Base-by-base conservation (phyloP, 2,329 filamentous ascomycete genomes). In the Dendryphion nanum region DNA sequence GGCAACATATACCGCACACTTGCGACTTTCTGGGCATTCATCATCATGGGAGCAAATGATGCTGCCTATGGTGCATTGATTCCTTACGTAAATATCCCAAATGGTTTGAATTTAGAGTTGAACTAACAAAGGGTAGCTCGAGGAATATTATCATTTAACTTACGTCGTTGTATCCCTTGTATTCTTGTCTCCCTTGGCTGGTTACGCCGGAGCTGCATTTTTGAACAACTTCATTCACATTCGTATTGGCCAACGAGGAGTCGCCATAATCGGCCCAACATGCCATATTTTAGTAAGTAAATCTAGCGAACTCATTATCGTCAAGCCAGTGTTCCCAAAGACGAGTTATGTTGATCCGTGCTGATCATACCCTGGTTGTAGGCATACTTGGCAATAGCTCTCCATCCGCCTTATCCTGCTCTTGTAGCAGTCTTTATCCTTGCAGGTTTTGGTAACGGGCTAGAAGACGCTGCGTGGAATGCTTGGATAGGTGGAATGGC, bases 401-500 rank as follows among this genome's bases (percentile, higher is more conserved):
- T 82, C 3, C 85, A 88, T 58, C 85, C 85, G 1, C 82, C 83
- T 0, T 89, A 82, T 52, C 78, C 82, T 0, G 79, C 79, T 0
- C 66, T 89, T 0, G 78, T 85, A 2, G 64, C 86, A 8, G 71
- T 81, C 18, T 80, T 84, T 54, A 74, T 82, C 33, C 66, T 89
- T 14, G 76, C 79, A 2, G 85, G 85, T 2, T 81, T 86, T 33
- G 85, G 85, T 1, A 88, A 84, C 57, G 86, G 86, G 2, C 64
- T 89, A 6, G 74, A 79, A 36, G 83, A 82, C 49, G 76, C 77
- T 0, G 78, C 73, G 5, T 81, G 77, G 71, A 79, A 78, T 51
- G 76, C 77, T 0, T 81, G 76, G 75, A 73, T 81, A 15, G 86
- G 86, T 8, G 83, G 82, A 51, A 86, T 91, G 81, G 74, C 78